Base-by-base conservation (phyloP, 176 grass and related monocot genomes). In the Eleusine coracana region DNA sequence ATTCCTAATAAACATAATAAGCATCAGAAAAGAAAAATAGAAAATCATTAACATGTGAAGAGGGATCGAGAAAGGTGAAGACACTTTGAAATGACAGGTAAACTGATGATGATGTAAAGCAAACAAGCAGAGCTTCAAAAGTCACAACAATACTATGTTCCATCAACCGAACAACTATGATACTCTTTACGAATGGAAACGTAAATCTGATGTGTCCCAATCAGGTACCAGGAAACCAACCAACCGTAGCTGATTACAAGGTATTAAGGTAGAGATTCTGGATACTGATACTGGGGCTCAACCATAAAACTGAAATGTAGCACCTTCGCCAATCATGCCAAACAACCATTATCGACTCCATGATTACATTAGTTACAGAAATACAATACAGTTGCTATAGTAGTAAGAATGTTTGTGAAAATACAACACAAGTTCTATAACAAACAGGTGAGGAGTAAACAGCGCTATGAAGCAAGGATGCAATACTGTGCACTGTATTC, bases 331-430 rank as follows among this genome's bases (percentile, higher is more conserved):
- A 66, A 72, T 58, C 41, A 50, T 66, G 25, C 5, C 16, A 34
- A 82, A 63, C 29, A 82, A 70, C 49, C 15, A 62, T 29, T 50
- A 51, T 40, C 10, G 9, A 68, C 29, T 39, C 16, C 31, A 10
- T 83, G 63, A 25, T 42, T 68, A 69, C 18, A 76, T 10, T 58
- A 36, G 12, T 37, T 37, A 46, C 7, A n/a, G 77, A 77, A 31
- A 6, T 3, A 34, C 23, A 20, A 55, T 3, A 18, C 9, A 16
- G 9, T 66, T 9, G 1, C 10, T 0, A 45, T 25, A 6, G 5
- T 17, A 7, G 0, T 36, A 46, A 45, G 44, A 9, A 10, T 6
- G 8, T 45, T 10, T 34, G 31, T 34, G 31, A 34, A 34, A 34
- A 48, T n/a, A n/a, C n/a, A n/a, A n/a, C n/a, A n/a, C n/a, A n/a